These are phyloP conservation scores for Pythium chondricola DNA, from an alignment of 352 stramenopile species.

Conservation along the genomic window DNA sequence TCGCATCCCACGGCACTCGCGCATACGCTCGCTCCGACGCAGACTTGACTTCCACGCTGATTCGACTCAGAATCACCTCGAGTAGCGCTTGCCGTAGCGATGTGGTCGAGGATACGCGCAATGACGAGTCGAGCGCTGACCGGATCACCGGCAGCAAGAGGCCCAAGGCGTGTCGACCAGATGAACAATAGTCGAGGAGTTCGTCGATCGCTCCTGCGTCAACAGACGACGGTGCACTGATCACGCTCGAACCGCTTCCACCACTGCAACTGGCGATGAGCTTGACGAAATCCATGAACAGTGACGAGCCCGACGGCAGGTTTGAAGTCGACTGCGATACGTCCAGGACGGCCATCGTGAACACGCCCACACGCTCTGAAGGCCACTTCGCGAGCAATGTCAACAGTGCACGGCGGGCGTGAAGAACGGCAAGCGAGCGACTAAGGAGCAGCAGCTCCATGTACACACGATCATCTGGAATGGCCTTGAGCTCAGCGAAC, in stretches of 20 bases:
- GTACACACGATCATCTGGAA: slow-evolving; percentile 74
- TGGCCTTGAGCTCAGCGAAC: slow-evolving; percentile 67
- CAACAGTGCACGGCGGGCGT: slow-evolving; percentile 65
- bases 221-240: slow-evolving; percentile 16
- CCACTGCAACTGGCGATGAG: slow-evolving; percentile 67
- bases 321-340: slow-evolving; percentile 1
- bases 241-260: not conserved
- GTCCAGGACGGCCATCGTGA: slow-evolving; percentile 49
- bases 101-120: slow-evolving; percentile 2
- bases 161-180: slow-evolving; percentile 10
- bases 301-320: slow-evolving; percentile 22
- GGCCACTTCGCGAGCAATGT: slow-evolving; percentile 80
- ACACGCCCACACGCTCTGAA: slow-evolving; percentile 38
- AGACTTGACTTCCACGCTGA: slow-evolving; percentile 55
- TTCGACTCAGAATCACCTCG: slow-evolving; percentile 45
- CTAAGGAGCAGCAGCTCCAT: slow-evolving; percentile 72
- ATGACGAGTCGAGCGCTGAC: slow-evolving; percentile 21
- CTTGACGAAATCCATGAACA: slow-evolving; percentile 83
- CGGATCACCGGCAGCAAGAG: slow-evolving; percentile 8
- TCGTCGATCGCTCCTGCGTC: slow-evolving; percentile 11
- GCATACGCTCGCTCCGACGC: slow-evolving; percentile 76
- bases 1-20: slow-evolving; percentile 77
- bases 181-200: slow-evolving; percentile 15
- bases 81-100: slow-evolving; percentile 24
- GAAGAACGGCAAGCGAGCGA: slow-evolving; percentile 72